Conservation (phyloP, 2,329 filamentous ascomycete species). For the Alternaria rosae region DNA sequence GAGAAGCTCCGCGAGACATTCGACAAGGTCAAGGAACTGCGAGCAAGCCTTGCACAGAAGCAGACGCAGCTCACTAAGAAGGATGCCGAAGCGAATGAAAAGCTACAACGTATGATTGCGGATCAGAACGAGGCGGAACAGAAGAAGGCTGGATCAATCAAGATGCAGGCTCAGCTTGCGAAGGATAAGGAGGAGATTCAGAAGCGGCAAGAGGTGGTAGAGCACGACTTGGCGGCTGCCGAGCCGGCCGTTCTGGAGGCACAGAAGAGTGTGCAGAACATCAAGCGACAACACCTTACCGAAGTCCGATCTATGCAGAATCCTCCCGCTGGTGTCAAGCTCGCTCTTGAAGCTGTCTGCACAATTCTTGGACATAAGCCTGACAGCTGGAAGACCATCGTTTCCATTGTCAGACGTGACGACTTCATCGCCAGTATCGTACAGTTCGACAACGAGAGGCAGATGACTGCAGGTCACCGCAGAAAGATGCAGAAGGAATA, state of each 20-base stretch:
- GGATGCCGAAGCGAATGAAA: constrained; percentile 94
- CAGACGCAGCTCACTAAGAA: constrained; percentile 92
- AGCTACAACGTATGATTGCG: constrained; percentile 94
- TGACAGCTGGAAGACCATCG: constrained; percentile 89
- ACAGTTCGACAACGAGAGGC: constrained; percentile 92
- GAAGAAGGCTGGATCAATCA: constrained; percentile 83
- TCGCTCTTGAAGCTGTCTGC: constrained; percentile 96
- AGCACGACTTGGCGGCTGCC: constrained; percentile 85
- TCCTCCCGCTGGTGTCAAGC: constrained; percentile 86
- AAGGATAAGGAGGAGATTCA: constrained; percentile 90
- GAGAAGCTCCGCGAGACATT: constrained; percentile 97
- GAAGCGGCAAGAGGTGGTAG: constrained; percentile 79
- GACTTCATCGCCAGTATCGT: constrained; percentile 99
- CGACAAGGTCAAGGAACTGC: constrained; percentile 92
- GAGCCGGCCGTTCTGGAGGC: constrained; percentile 94
- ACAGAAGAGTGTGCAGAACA: constrained; percentile 96
- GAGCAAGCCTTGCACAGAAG: constrained; percentile 90
- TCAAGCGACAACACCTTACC: constrained; percentile 95
- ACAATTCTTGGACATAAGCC: constrained; percentile 90
- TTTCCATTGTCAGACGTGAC: constrained; percentile 85
- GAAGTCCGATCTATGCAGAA: constrained; percentile 98
- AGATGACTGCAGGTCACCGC: constrained; percentile 86
- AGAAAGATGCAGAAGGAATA: constrained; percentile 93
- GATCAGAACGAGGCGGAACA: constrained; percentile 95
- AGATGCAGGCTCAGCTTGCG: constrained; percentile 86